A percentile compares a stretch with the other conserved stretches of the same genome.
phyloP scores from a whole-genome alignment of 306 rosid genomes.

The Sphenostylis stenocarpa region DNA sequence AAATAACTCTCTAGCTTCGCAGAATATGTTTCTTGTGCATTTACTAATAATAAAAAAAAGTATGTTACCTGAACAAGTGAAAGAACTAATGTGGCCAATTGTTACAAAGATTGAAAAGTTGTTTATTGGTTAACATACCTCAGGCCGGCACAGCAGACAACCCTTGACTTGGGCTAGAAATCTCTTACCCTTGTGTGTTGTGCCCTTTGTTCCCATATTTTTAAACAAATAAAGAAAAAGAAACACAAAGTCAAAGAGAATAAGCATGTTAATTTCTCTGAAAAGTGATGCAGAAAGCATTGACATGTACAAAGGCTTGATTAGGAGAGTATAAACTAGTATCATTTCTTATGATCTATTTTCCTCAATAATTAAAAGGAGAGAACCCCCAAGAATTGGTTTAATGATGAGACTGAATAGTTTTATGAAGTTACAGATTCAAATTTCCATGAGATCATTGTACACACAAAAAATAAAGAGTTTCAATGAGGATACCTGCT shows the following conservation, averaged over 20 bases:
- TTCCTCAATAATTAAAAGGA: too few species aligned
- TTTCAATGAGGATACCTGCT: constrained; percentile 42
- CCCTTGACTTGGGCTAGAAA: constrained; percentile 63
- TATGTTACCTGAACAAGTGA: too few species aligned
- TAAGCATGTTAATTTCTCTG: neutral
- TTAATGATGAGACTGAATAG: too few species aligned
- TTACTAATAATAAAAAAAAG: too few species aligned
- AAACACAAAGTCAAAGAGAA: neutral
- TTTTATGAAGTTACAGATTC: too few species aligned
- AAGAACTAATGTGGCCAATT: neutral
- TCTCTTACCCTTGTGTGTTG: constrained; percentile 39
- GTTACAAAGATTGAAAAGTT: neutral
- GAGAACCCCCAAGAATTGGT: too few species aligned
- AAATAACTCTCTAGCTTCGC: too few species aligned
- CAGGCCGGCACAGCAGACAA: constrained; percentile 55
- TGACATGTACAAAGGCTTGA: neutral
- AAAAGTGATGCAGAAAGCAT: neutral
- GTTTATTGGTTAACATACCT: constrained; percentile 41
- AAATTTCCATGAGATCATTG: too few species aligned
- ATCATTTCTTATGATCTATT: too few species aligned
- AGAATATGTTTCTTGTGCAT: too few species aligned
- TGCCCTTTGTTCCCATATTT: constrained; percentile 26
- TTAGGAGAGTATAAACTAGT: neutral
- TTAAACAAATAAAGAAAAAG: neutral
- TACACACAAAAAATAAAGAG: neutral